A percentile compares a stretch with the other conserved stretches of the same genome.
Evolutionary conservation across 1,284 basidiomycete species (phyloP).

Genomic region (Cryptococcus sp.): DNA sequence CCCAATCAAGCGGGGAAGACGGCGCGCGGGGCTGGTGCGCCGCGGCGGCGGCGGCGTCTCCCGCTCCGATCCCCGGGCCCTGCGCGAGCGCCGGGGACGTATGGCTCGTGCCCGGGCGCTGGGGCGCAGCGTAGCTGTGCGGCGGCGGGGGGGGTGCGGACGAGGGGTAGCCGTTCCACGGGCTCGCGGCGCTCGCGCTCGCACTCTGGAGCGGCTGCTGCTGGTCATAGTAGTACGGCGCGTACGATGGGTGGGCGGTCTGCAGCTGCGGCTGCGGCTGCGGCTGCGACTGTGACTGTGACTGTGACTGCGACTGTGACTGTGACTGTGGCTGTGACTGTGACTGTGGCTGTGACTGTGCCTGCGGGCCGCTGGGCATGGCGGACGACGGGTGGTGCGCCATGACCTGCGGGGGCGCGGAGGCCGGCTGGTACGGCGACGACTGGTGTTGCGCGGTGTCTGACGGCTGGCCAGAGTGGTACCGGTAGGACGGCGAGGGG

Average conservation of each 20-base stretch:
- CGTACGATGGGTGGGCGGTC: slow-evolving; percentile 29
- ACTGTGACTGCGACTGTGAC: neutral
- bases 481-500: slow-evolving; percentile 31
- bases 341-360: too few species aligned
- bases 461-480: slow-evolving; percentile 19
- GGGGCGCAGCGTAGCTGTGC: neutral
- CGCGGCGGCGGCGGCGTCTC: too few species aligned
- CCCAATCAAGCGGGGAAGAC: too few species aligned
- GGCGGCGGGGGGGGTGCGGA: neutral
- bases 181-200: neutral
- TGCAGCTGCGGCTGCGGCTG: too few species aligned
- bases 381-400: slow-evolving; percentile 18
- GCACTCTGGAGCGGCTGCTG: slow-evolving; percentile 14
- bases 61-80: too few species aligned
- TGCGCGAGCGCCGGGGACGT: neutral
- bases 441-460: slow-evolving; percentile 7
- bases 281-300: too few species aligned
- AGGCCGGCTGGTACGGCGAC: slow-evolving; percentile 29
- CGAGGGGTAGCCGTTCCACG: neutral
- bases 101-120: neutral
- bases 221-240: slow-evolving; percentile 24
- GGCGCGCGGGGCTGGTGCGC: too few species aligned
- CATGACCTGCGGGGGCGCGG: slow-evolving; percentile 28
- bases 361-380: slow-evolving; percentile 1
- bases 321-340: neutral